These are phyloP conservation scores for Daldinia vernicosa DNA, from an alignment of 495 filamentous ascomycete species.

Conservation along the genomic window DNA sequence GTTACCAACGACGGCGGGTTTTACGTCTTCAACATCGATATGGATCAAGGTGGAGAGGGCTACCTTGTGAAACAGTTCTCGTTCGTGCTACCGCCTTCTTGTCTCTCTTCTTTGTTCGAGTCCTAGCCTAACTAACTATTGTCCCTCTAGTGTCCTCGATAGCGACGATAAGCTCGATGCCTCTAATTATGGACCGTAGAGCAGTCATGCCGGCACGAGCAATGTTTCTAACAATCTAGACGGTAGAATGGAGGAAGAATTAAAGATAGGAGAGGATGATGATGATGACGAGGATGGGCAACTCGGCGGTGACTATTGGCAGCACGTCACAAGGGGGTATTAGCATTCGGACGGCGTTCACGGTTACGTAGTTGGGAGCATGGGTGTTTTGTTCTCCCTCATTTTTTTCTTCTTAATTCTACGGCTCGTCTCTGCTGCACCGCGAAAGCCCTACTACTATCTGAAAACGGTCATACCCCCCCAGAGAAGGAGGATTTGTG, in stretches of 20 bases:
- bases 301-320: slow-evolving; percentile 8
- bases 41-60: slow-evolving; percentile 96
- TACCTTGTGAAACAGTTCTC: slow-evolving; percentile 88
- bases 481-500: slow-evolving; percentile 25
- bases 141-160: slow-evolving; percentile 56
- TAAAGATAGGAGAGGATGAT: not conserved
- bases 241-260: not conserved
- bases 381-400: not conserved
- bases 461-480: slow-evolving; percentile 18
- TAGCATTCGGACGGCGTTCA: slow-evolving; percentile 32
- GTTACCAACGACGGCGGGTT: slow-evolving; percentile 95
- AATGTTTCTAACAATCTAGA: not conserved
- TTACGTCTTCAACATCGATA: slow-evolving; percentile 92
- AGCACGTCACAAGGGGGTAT: not conserved
- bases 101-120: slow-evolving; percentile 11
- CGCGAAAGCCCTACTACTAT: slow-evolving; percentile 9
- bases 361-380: slow-evolving; percentile 3
- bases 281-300: not conserved
- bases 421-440: not conserved
- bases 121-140: not conserved
- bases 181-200: slow-evolving; percentile 51
- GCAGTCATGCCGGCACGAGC: not conserved
- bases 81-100: slow-evolving; percentile 58
- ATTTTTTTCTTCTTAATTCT: slow-evolving; percentile 8
- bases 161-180: slow-evolving; percentile 60